Evolutionary conservation across 768 basidiomycete species (phyloP).

Genomic region (Trametes maxima): DNA sequence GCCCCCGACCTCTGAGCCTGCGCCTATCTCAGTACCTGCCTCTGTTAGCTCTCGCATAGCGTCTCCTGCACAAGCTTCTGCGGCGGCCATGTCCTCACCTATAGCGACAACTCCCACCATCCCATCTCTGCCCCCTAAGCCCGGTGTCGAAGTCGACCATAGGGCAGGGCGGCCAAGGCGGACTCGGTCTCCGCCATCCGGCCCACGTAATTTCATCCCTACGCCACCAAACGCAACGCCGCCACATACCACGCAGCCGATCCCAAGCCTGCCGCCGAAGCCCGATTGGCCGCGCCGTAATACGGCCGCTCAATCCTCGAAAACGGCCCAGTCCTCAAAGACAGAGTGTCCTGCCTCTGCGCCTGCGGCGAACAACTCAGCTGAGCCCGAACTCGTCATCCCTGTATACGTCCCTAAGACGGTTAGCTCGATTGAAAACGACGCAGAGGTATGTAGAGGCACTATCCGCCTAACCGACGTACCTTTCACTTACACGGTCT

Average conservation of each 20-base stretch:
- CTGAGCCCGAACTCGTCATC: slow-evolving; percentile 1
- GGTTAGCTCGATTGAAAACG: not conserved
- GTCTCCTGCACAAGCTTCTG: not conserved
- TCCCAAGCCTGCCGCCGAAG: slow-evolving; percentile 18
- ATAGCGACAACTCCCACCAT: not conserved
- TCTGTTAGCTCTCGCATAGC: slow-evolving; percentile 1
- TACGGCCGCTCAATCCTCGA: slow-evolving; percentile 3
- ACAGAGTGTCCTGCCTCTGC: not conserved
- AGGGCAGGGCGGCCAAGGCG: slow-evolving; percentile 2
- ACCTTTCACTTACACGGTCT: not conserved
- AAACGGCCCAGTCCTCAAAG: slow-evolving; percentile 1
- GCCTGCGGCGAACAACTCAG: not conserved
- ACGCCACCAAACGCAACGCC: slow-evolving; percentile 23
- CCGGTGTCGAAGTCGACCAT: slow-evolving; percentile 10
- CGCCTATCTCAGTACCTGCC: not conserved
- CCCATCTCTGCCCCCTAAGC: slow-evolving; percentile 7
- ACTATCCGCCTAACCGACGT: not conserved
- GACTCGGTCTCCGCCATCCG: slow-evolving; percentile 20
- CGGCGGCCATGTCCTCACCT: not conserved
- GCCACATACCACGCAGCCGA: slow-evolving; percentile 17
- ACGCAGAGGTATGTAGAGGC: slow-evolving; percentile 17
- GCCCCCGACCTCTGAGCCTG: not conserved
- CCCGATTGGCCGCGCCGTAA: slow-evolving; percentile 21
- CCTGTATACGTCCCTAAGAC: slow-evolving; percentile 13
- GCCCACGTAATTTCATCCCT: slow-evolving; percentile 14